phyloP scores from a whole-genome alignment of 495 filamentous ascomycete genomes.

The Hyaloscypha variabilis region DNA sequence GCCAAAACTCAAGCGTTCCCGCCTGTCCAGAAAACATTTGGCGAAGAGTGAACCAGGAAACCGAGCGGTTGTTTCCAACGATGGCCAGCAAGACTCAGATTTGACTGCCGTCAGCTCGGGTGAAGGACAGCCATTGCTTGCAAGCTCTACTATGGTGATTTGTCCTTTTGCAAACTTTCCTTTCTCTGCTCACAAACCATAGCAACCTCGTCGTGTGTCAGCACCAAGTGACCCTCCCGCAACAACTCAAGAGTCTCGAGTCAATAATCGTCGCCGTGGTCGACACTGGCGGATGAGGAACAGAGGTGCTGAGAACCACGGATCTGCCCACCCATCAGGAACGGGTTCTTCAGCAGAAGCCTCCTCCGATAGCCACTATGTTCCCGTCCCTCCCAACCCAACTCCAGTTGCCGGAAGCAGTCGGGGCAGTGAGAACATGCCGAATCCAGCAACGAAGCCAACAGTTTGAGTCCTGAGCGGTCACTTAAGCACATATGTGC shows the following conservation, averaged over 20 bases:
- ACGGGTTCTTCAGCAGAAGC: neutral
- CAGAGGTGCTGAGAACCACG: conserved; percentile 12
- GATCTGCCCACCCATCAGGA: neutral
- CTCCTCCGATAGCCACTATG: neutral
- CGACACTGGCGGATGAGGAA: conserved; percentile 32
- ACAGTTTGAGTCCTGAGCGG: neutral
- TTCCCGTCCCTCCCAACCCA: conserved; percentile 11
- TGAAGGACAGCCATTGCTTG: conserved; percentile 20
- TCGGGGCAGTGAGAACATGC: neutral
- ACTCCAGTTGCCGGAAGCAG: neutral
- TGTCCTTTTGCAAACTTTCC: neutral
- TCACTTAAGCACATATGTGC: neutral
- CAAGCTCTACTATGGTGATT: conserved; percentile 1
- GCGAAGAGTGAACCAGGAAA: conserved; percentile 29
- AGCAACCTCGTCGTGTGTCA: conserved; percentile 28
- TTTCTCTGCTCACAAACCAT: neutral
- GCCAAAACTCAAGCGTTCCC: conserved; percentile 19
- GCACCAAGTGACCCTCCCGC: conserved; percentile 29
- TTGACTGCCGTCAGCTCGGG: conserved; percentile 19
- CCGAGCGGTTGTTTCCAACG: conserved; percentile 12
- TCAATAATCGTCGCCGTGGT: conserved; percentile 13
- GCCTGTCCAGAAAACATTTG: conserved; percentile 21
- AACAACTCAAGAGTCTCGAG: conserved; percentile 16
- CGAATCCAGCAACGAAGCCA: neutral
- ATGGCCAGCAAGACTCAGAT: conserved; percentile 27